Evolutionary conservation across 1,284 basidiomycete species (phyloP), one percentile per base, ranked within the genome.

Genomic region (Clitocybe nebularis): DNA sequence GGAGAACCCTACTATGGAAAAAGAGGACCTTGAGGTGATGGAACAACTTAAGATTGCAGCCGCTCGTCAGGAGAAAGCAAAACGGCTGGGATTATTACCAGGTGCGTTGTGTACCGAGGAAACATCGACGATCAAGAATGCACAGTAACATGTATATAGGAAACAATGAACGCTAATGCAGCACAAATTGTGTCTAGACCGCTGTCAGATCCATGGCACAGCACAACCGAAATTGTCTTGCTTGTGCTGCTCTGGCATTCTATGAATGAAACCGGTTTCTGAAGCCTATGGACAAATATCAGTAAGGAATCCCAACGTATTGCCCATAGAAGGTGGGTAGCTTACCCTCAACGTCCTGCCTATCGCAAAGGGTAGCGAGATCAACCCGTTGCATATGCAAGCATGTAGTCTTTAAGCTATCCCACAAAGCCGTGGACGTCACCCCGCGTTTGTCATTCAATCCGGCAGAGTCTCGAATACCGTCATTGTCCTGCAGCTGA

Each of bases 401-500:
- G 57, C 86, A 89, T 36, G 84, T 81, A 39, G 82, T 89, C 63
- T 81, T 81, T 52, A 95, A 63, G 54, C 84, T 89, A 36, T 89
- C 87, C 93, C 93, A 95, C 25, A 96, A 66, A 3, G 85, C 74
- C 21, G 71, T 72, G 16, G 84, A 84, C 2, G 83, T 86, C 26
- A 93, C 79, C 9, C 86, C 89, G 35, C 82, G 79, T 30, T 65
- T 67, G 43, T 77, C 72, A 36, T 75, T 72, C 39, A 63, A 54
- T 3, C 66, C 72, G 35, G 56, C 61, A 26, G 58, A 55, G 47
- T 83, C 80, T 30, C 60, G 61, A 41, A 81, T 65, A 23, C 79
- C 79, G 45, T 93, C 91, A 36, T 79, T 80, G 47, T 94, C 89
- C 60, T 95, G 92, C 16, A 95, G 70, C 20, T 85, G 72, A 3